Evolutionary conservation across 306 rosid species (phyloP).

Genomic region (Abrus precatorius): DNA sequence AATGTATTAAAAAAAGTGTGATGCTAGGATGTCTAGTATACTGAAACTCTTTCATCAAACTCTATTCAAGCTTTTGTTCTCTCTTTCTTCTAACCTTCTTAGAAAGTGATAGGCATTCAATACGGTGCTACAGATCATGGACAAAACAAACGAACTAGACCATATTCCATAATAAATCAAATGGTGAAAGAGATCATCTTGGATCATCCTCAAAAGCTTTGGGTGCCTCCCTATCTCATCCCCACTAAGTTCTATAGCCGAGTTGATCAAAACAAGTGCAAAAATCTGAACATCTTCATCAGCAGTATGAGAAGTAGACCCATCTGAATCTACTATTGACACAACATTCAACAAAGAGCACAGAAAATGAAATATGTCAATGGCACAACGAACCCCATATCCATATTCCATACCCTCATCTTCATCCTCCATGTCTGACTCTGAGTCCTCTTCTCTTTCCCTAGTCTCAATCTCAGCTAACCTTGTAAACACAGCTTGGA

Average conservation of each 20-base stretch:
- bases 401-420: conserved; percentile 58
- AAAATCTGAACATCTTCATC: conserved; percentile 91
- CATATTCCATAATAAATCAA: conserved; percentile 81
- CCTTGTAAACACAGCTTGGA: conserved; percentile 71
- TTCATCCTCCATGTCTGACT: conserved; percentile 64
- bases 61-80: background rate
- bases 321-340: conserved; percentile 67
- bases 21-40: no score
- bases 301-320: conserved; percentile 58
- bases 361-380: conserved; percentile 81
- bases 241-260: conserved; percentile 83
- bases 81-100: conserved; percentile 60
- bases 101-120: conserved; percentile 85
- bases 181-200: conserved; percentile 91
- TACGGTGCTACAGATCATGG: conserved; percentile 96
- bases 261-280: conserved; percentile 77
- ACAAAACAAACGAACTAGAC: conserved; percentile 79
- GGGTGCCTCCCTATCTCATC: conserved; percentile 81
- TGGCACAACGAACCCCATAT: conserved; percentile 75
- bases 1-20: no score
- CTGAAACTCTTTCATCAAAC: background rate
- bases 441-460: conserved; percentile 53
- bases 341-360: conserved; percentile 89
- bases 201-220: conserved; percentile 85
- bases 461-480: conserved; percentile 64